phyloP scores from a whole-genome alignment of 2,329 filamentous ascomycete genomes.

The Trichothecium roseum region DNA sequence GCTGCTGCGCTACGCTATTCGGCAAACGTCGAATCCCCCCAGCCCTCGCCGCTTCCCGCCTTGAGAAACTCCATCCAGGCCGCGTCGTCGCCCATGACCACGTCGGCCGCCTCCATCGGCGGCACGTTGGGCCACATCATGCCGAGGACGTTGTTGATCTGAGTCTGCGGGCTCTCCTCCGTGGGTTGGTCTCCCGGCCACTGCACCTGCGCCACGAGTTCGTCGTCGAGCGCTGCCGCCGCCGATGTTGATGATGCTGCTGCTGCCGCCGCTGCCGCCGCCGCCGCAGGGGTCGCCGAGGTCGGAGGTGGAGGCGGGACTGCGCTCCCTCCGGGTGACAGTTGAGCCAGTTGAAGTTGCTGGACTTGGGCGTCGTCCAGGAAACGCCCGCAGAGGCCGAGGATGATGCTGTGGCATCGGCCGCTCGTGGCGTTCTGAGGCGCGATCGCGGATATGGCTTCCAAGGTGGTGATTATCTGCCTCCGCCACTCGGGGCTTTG shows the following conservation, averaged over 20 bases:
- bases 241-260: too few relatives aligned
- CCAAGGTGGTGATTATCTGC: slow-evolving; percentile 26
- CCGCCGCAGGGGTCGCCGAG: too few relatives aligned
- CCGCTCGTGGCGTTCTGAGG: slow-evolving; percentile 27
- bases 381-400: slow-evolving; percentile 27
- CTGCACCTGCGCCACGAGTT: background rate
- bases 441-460: slow-evolving; percentile 23
- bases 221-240: too few relatives aligned
- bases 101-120: slow-evolving; percentile 23
- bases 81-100: slow-evolving; percentile 25
- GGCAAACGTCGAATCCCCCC: background rate
- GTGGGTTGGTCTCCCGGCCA: slow-evolving; percentile 12
- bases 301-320: background rate
- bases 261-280: too few relatives aligned
- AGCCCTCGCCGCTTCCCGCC: slow-evolving; percentile 8
- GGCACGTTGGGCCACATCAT: slow-evolving; percentile 36
- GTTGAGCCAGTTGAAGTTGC: slow-evolving; percentile 3
- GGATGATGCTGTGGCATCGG: slow-evolving; percentile 29
- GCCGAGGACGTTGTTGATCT: slow-evolving; percentile 28
- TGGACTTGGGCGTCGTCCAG: slow-evolving; percentile 10
- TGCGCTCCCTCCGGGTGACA: slow-evolving; percentile 1
- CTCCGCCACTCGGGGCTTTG: slow-evolving; percentile 26
- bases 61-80: slow-evolving; percentile 25
- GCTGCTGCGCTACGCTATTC: too few relatives aligned
- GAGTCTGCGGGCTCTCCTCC: slow-evolving; percentile 28